phyloP scores from a whole-genome alignment of 495 filamentous ascomycete genomes.

The Talaromyces stipitatus region DNA sequence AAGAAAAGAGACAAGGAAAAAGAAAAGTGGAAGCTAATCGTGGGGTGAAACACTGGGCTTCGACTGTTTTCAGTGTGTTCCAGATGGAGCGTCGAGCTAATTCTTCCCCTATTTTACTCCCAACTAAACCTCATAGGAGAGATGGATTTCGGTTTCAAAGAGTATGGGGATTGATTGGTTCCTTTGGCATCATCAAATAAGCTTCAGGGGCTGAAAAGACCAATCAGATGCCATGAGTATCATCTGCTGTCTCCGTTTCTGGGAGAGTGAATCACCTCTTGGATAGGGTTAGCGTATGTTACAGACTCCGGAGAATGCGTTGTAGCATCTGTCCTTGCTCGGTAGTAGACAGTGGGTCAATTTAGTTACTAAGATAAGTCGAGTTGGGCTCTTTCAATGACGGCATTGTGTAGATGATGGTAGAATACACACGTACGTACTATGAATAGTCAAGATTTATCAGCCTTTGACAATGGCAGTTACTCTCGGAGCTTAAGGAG shows the following conservation, averaged over 20 bases:
- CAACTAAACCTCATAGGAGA: background rate
- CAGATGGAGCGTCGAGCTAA: conserved; percentile 4
- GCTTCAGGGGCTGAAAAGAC: background rate
- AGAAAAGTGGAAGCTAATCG: conserved; percentile 24
- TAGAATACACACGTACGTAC: background rate
- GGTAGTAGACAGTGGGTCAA: background rate
- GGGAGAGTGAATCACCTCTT: background rate
- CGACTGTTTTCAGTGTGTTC: conserved; percentile 12
- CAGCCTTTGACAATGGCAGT: background rate
- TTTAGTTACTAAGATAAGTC: background rate
- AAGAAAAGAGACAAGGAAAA: background rate
- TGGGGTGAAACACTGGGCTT: conserved; percentile 28
- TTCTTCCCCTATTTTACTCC: background rate
- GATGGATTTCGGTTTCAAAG: background rate
- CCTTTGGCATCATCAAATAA: background rate
- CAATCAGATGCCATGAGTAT: background rate
- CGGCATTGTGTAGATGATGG: background rate
- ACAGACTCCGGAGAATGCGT: background rate
- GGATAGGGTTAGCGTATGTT: background rate
- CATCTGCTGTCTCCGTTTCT: background rate
- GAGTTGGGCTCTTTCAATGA: background rate
- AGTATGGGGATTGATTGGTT: background rate
- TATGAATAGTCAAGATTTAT: too few species aligned
- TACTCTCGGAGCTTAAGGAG: background rate
- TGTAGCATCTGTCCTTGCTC: background rate